These are phyloP conservation scores for Leccinum incarnatum DNA, from an alignment of 768 basidiomycete genomes.

Conservation along the genomic window DNA sequence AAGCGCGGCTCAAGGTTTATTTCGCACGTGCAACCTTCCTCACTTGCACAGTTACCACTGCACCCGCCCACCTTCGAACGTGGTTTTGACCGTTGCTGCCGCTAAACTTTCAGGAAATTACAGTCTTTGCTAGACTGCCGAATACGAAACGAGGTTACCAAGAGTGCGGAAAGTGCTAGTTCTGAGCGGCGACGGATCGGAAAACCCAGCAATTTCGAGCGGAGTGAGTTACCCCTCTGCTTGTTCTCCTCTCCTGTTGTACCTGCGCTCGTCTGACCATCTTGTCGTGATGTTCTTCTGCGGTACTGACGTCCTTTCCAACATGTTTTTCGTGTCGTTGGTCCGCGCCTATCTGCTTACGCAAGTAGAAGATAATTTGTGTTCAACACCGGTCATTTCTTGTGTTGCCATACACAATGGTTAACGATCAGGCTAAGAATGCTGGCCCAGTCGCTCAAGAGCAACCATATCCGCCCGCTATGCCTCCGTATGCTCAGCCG, in stretches of 20 bases:
- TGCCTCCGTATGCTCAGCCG: slow-evolving; percentile 28
- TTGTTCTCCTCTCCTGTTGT: slow-evolving; percentile 1
- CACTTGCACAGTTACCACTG: slow-evolving; percentile 30
- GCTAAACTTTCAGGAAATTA: slow-evolving; percentile 12
- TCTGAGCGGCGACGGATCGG: slow-evolving; percentile 39
- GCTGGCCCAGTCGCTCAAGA: slow-evolving; percentile 37
- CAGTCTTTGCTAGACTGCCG: slow-evolving; percentile 3
- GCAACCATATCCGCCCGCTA: slow-evolving; percentile 25
- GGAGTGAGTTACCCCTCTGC: slow-evolving; percentile 30
- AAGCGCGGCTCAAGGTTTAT: slow-evolving; percentile 28
- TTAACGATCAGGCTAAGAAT: slow-evolving; percentile 34
- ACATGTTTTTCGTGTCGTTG: slow-evolving; percentile 21
- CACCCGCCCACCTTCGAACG: slow-evolving; percentile 10
- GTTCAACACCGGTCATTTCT: slow-evolving; percentile 24
- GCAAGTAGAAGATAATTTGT: slow-evolving; percentile 28
- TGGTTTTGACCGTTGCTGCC: slow-evolving; percentile 5
- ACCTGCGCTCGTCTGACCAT: slow-evolving; percentile 1
- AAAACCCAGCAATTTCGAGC: slow-evolving; percentile 36
- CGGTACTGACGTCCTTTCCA: slow-evolving; percentile 9
- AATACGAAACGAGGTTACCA: slow-evolving; percentile 9
- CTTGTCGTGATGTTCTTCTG: slow-evolving; percentile 1
- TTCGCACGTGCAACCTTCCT: slow-evolving; percentile 34
- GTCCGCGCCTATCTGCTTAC: slow-evolving; percentile 32
- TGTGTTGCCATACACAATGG: slow-evolving; percentile 27
- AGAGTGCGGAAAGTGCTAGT: slow-evolving; percentile 17